A percentile compares a stretch with the other conserved stretches of the same genome.
Conservation (phyloP, 1,284 basidiomycete genomes). For the Volvariella volvacea region DNA sequence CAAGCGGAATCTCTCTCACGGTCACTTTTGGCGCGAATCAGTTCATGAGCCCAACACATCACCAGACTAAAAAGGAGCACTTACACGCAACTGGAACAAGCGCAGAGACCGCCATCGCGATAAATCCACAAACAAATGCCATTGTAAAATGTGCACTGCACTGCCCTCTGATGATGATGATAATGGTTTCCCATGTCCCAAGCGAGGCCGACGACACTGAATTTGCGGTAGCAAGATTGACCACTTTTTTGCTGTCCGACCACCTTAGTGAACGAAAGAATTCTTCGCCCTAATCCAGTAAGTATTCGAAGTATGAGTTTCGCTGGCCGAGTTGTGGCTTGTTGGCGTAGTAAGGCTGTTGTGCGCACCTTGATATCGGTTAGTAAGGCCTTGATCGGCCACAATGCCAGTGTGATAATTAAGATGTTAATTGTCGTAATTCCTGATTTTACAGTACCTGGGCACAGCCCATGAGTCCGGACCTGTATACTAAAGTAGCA, state of each 20-base stretch:
- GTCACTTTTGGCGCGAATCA: not conserved
- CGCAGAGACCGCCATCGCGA: not conserved
- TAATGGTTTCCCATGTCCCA: not conserved
- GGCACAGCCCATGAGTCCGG: too few relatives aligned
- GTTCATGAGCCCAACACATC: not conserved
- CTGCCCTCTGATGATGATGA: not conserved
- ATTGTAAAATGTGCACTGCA: not conserved
- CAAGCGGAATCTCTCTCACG: not conserved
- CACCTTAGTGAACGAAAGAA: not conserved
- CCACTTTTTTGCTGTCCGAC: not conserved
- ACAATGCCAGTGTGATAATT: not conserved
- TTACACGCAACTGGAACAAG: not conserved
- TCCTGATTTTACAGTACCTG: too few relatives aligned
- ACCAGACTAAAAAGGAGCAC: too few relatives aligned
- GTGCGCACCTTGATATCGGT: not conserved
- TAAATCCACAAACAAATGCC: not conserved
- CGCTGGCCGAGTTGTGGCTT: too few relatives aligned
- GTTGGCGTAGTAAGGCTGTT: too few relatives aligned
- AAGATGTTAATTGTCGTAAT: not conserved
- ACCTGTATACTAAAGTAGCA: too few relatives aligned
- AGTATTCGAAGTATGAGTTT: not conserved
- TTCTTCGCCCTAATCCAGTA: not conserved
- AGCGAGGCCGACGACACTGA: not conserved
- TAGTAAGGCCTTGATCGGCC: not conserved
- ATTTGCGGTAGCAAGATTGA: not conserved